Evolutionary conservation across 208 protist genomes (phyloP).

Genomic region (Acanthamoeba castellanii): DNA sequence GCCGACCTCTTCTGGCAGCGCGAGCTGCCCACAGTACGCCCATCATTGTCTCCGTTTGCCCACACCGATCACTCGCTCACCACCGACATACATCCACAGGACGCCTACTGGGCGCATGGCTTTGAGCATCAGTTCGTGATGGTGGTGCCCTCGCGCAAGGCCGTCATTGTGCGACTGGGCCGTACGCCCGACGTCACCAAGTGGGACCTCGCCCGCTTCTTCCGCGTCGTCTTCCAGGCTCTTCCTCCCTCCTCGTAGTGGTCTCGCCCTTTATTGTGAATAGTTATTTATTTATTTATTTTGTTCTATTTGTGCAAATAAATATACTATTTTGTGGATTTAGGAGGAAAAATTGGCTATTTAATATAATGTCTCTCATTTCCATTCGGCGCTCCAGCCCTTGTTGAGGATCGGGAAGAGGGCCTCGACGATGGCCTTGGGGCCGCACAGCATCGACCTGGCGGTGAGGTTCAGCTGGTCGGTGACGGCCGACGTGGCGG

Average conservation of each 20-base stretch:
- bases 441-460: conserved; percentile 36
- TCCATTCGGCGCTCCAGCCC: not conserved
- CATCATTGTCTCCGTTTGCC: not conserved
- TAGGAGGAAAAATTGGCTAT: not conserved
- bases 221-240: not conserved
- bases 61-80: not conserved
- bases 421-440: not conserved
- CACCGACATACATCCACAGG: not conserved
- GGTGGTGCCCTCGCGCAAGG: not conserved
- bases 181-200: conserved; percentile 2
- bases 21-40: not conserved
- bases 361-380: not conserved
- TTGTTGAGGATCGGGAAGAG: conserved; percentile 25
- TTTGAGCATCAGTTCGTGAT: conserved; percentile 25
- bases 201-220: conserved; percentile 23
- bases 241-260: not conserved
- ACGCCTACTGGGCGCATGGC: not conserved
- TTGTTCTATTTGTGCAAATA: not conserved
- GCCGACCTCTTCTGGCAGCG: not conserved
- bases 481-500: not conserved
- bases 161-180: conserved; percentile 11
- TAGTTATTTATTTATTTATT: not conserved
- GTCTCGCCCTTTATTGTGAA: too few relatives aligned
- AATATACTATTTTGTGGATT: too few relatives aligned
- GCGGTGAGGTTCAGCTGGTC: conserved; percentile 25